Conservation (phyloP, 352 stramenopile species). For the Pythium myriotylum region DNA sequence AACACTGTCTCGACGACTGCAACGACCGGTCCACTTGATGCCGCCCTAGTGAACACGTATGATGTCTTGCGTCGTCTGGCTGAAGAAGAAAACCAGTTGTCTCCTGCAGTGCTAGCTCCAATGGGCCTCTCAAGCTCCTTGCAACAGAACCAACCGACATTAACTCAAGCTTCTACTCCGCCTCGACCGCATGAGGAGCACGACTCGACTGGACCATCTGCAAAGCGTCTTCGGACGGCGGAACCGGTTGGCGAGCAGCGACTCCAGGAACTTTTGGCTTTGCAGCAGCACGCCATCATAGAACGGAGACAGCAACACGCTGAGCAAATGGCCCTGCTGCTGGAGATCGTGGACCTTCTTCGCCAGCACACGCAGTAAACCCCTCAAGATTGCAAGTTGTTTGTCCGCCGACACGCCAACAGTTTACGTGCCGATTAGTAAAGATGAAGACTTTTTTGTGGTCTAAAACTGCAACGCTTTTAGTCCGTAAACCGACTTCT, state of each 20-base stretch:
- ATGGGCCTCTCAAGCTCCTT: not conserved
- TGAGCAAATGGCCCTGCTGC: slow-evolving; percentile 57
- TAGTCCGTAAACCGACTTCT: no score
- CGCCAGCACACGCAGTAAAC: slow-evolving; percentile 19
- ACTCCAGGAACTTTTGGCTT: slow-evolving; percentile 33
- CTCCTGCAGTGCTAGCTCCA: not conserved
- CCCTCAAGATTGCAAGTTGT: not conserved
- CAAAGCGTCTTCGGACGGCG: slow-evolving; percentile 13
- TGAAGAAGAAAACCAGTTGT: slow-evolving; percentile 27
- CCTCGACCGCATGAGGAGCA: not conserved
- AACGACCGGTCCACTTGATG: not conserved
- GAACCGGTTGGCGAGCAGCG: slow-evolving; percentile 9
- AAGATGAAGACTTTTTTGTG: no score
- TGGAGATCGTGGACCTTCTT: slow-evolving; percentile 42
- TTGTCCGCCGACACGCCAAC: no score
- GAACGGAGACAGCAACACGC: slow-evolving; percentile 54
- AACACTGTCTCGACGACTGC: not conserved
- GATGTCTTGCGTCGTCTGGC: slow-evolving; percentile 27
- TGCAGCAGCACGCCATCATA: slow-evolving; percentile 43
- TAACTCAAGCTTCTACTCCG: not conserved
- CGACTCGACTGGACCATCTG: not conserved
- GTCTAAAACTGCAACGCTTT: no score
- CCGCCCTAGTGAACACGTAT: slow-evolving; percentile 9
- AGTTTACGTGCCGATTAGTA: no score
- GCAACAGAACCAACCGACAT: not conserved